Base-by-base conservation (phyloP, 768 basidiomycete genomes). In the Boletus huronensis region DNA sequence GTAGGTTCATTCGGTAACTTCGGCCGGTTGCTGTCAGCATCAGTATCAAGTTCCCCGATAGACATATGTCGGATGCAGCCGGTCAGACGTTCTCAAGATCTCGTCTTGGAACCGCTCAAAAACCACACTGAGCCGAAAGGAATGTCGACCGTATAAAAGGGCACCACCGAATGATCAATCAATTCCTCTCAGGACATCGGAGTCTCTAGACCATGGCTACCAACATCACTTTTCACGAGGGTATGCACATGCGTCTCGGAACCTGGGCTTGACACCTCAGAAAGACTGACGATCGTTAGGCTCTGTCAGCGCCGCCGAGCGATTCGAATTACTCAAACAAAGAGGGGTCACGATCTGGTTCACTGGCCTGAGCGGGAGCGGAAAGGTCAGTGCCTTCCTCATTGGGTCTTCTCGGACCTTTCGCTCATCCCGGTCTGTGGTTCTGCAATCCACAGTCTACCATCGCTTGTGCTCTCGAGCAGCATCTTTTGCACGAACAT, bases 381-480 rank as follows among this genome's bases (percentile, higher is more conserved):
- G 95, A 48, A 98, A 97, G 83, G 94, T 92, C 39, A 50, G 75
- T 49, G 11, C 11, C 21, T 7, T 46, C 19, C 6, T 32, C 51
- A 1, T 29, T 32, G 1, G n/a, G 16, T 46, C 54, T 9, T 50
- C 13, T 26, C 46, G 29, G n/a, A 26, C 31, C 9, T 3, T 25
- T 6, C 13, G 32, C 52, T 49, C 16, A 52, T 21, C 23, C n/a
- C 35, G 36, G 19, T 44, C 29, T 21, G 1, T 17, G 11, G 3
- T 53, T 29, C 41, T 39, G 3, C 31, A 50, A 39, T 52, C 26
- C 8, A 1, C 68, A 98, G 93, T 98, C 94, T 6, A 98, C 96
- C 26, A 91, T 99, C 61, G 97, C 92, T 6, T 96, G 93, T 64
- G 97, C 97, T 21, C 79, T 99, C 55, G 97, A 99, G 72, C 94